Base-by-base conservation (phyloP, 2,329 filamentous ascomycete species). In the Scortechinia acanthostroma region DNA sequence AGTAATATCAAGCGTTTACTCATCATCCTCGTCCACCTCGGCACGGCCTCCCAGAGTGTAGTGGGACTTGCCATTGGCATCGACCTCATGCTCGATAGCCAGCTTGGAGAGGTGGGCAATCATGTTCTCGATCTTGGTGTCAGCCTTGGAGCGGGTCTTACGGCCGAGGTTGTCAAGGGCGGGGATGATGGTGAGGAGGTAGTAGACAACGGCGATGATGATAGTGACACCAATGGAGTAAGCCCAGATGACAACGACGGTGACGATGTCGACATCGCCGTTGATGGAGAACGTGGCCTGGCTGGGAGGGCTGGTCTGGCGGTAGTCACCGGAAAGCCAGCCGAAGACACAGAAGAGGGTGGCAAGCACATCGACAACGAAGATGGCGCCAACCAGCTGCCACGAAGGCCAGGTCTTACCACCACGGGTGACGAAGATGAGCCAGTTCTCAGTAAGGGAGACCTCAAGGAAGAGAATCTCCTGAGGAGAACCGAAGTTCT, bases 281-380 rank as follows among this genome's bases (percentile, higher is more conserved):
- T 76, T 69, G 42, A 55, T 46, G 22, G 52, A 63, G 47, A 53
- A 55, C 55, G 50, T 63, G 37, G 47, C 48, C 33, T 50, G 53
- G 44, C 55, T 46, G 49, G 58, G 56, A 48, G 56, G 53, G 49
- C 64, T 62, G 50, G 69, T 70, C 55, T 64, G 60, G 53, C 66
- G 62, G 52, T 62, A 58, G 55, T 62, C 46, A 48, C 76, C 77
- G 45, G 70, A 72, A 53, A 86, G 68, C 81, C 82, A 86, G 48
- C 81, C 82, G 69, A 85, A 85, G 60, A 82, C 65, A 66, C 73
- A 77, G 75, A 86, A 86, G 55, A 86, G 70, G 47, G 82, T 85
- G 22, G 82, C 77, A 33, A 86, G 63, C 47, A 76, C 74, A 62
- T 86, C 82, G 57, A 86, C 82, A 62, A 73, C 68, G 56, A 83